Percentiles rank a stretch among this genome's conserved stretches.
Evolutionary conservation across 371 early-diverging fungal genomes (phyloP).

Genomic region (Mortierella sp.): DNA sequence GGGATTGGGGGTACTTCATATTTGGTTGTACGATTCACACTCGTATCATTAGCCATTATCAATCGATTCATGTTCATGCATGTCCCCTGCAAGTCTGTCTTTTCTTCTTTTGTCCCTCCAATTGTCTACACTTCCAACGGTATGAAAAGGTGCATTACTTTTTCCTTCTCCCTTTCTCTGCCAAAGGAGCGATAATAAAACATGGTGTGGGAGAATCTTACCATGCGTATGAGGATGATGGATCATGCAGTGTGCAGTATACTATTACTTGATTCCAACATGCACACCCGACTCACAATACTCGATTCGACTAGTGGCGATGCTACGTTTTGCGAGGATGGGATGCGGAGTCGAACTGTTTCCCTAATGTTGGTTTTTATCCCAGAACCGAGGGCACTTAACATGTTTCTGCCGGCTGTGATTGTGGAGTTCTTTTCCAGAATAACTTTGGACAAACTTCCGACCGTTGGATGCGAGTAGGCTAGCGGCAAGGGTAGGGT

Average conservation of each 20-base stretch:
- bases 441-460: not conserved
- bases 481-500: not conserved
- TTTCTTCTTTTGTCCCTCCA: not conserved
- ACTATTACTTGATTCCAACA: too few species aligned
- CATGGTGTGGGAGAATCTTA: not conserved
- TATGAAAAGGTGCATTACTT: not conserved
- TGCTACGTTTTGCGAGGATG: not conserved
- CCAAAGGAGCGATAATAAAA: not conserved
- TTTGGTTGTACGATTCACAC: not conserved
- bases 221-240: too few species aligned
- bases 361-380: not conserved
- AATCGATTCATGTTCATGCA: conserved; percentile 3
- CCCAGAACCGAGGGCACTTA: not conserved
- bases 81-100: conserved; percentile 2
- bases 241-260: too few species aligned
- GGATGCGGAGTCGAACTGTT: not conserved
- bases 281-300: too few species aligned
- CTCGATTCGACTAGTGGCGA: too few species aligned
- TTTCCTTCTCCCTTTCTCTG: not conserved
- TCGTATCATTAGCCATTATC: not conserved
- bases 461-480: not conserved
- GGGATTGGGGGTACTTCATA: not conserved
- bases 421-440: not conserved
- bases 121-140: not conserved
- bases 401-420: not conserved